These are phyloP conservation scores for Fistulina hepatica DNA, from an alignment of 1,284 basidiomycete species.

Conservation along the genomic window DNA sequence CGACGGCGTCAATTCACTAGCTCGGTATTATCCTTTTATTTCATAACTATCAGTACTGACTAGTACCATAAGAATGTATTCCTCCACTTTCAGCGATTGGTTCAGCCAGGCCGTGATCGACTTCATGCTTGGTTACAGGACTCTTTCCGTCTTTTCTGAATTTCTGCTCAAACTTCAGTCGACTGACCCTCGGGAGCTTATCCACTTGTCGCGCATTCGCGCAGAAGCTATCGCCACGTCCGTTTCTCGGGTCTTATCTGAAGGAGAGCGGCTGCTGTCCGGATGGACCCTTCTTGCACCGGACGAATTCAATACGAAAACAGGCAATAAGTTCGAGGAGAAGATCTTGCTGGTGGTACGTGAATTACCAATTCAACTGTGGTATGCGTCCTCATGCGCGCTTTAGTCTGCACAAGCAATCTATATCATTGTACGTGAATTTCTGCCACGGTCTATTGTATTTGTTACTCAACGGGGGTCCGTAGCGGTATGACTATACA, in stretches of 20 bases:
- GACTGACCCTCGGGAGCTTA: constrained; percentile 81
- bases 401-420: constrained; percentile 33
- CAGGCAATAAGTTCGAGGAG: constrained; percentile 81
- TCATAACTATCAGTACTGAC: neutral
- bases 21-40: constrained; percentile 36
- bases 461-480: constrained; percentile 8
- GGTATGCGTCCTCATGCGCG: constrained; percentile 4
- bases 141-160: constrained; percentile 79
- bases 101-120: constrained; percentile 94
- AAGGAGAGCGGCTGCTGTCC: constrained; percentile 70
- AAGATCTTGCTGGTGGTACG: constrained; percentile 82
- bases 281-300: constrained; percentile 94
- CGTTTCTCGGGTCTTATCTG: constrained; percentile 67
- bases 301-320: constrained; percentile 56
- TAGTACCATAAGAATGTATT: constrained; percentile 52
- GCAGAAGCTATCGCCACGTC: constrained; percentile 85
- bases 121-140: constrained; percentile 83
- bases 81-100: constrained; percentile 87
- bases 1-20: constrained; percentile 87
- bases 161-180: constrained; percentile 80
- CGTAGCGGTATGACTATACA: constrained; percentile 79
- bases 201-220: constrained; percentile 79
- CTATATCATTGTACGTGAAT: constrained; percentile 36
- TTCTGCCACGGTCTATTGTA: constrained; percentile 6
- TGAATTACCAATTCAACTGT: constrained; percentile 13